Percentiles rank a stretch among this genome's conserved stretches.
Evolutionary conservation across 306 rosid genomes (phyloP).

Genomic region (Cucurbita ficifolia): DNA sequence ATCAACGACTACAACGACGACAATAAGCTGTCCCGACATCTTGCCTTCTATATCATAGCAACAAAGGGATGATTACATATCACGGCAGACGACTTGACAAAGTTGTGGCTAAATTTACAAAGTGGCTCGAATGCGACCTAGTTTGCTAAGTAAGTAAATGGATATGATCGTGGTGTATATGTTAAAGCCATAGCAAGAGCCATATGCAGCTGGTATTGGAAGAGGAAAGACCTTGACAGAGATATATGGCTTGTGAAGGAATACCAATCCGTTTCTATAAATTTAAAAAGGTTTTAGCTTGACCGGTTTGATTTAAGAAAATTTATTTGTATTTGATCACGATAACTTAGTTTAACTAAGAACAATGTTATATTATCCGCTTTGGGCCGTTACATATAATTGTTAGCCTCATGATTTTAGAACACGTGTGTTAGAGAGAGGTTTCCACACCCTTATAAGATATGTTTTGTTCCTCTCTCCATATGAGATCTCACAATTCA

Average conservation of each 20-base stretch:
- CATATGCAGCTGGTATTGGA: constrained; percentile 48
- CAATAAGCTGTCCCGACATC: too few species aligned
- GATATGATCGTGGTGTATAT: constrained; percentile 79
- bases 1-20: constrained; percentile 67
- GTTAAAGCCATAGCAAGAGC: constrained; percentile 53
- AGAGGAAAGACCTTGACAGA: constrained; percentile 10
- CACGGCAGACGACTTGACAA: constrained; percentile 45
- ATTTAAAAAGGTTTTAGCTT: too few species aligned
- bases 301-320: too few species aligned
- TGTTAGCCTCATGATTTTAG: too few species aligned
- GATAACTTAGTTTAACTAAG: too few species aligned
- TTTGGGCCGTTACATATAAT: fast-evolving
- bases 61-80: constrained; percentile 19
- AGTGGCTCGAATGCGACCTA: constrained; percentile 19
- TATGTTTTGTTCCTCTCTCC: too few species aligned
- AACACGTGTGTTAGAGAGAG: too few species aligned
- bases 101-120: constrained; percentile 33
- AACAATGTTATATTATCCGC: too few species aligned
- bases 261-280: background rate
- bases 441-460: too few species aligned
- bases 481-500: too few species aligned
- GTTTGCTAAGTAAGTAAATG: constrained; percentile 58
- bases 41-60: constrained; percentile 7
- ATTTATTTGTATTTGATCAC: too few species aligned
- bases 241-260: constrained; percentile 15